Base-by-base conservation (phyloP, 441 rosid genomes). In the Syzygium malaccense region DNA sequence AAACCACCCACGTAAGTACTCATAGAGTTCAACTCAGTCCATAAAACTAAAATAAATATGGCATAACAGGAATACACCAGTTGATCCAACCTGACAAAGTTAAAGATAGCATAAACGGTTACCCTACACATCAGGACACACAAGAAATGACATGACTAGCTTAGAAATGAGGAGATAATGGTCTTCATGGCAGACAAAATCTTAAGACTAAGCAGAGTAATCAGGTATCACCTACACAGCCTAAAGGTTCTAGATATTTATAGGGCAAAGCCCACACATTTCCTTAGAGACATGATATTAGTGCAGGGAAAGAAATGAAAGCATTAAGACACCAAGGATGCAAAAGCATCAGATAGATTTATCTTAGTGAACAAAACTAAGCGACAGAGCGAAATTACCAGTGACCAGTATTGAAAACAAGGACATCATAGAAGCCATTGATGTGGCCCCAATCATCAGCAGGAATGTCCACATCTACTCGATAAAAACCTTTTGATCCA, bases 331-430 rank as follows among this genome's bases (percentile, higher is more conserved):
- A 41, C 0, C 18, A 23, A 23, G n/a, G 28, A 12, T 75, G 51
- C 51, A 75, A 75, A 75, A 41, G n/a, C 83, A 75, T 75, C 51
- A 41, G 6, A 75, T 18, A 41, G 30, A 75, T 12, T 75, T 17
- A 41, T 41, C n/a, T 23, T 41, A 41, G n/a, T 23, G 53, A 75
- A 75, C 83, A 41, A 75, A 75, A 75, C n/a, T 41, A 75, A 41
- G 83, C 53, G 8, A 75, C 83, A 3, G 60, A 85, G n/a, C n/a
- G 54, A 68, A 85, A 84, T 89, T 95, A 98, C 99, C 99, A 98
- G 90, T 98, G 99, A 85, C 99, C 99, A 84, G 99, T 97, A 87
- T 97, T 98, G 55, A 96, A 96, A 79, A 98, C 79, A 88, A 97
- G 96, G 89, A 96, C 98, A 91, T 98, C 96, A 37, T 95, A 98